Conservation (phyloP, 495 filamentous ascomycete genomes). For the Cudoniella acicularis region DNA sequence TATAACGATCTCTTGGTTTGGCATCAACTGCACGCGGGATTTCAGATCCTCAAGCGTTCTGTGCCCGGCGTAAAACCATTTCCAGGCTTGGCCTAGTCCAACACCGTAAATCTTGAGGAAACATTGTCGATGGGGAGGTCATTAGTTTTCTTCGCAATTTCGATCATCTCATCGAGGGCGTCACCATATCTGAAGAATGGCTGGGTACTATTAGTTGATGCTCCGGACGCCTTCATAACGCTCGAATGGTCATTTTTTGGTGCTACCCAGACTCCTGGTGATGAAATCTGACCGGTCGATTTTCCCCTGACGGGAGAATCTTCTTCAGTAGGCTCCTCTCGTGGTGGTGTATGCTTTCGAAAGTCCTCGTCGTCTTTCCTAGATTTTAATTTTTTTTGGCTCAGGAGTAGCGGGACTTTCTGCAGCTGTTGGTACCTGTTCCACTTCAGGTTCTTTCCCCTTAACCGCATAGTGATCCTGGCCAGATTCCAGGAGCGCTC, state of each 20-base stretch:
- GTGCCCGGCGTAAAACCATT: slow-evolving; percentile 77
- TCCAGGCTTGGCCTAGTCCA: slow-evolving; percentile 63
- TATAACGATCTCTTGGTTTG: slow-evolving; percentile 74
- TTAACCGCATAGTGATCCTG: slow-evolving; percentile 50
- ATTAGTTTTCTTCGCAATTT: slow-evolving; percentile 38
- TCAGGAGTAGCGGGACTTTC: background rate
- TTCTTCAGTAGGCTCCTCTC: slow-evolving; percentile 4
- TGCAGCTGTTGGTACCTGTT: background rate
- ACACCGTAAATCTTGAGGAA: slow-evolving; percentile 83
- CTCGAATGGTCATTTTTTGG: too few relatives aligned
- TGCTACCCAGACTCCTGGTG: slow-evolving; percentile 1
- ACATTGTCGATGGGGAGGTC: slow-evolving; percentile 34
- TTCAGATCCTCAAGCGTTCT: slow-evolving; percentile 70
- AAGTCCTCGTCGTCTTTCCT: slow-evolving; percentile 17
- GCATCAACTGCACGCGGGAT: slow-evolving; percentile 59
- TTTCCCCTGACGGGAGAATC: background rate
- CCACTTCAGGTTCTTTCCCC: background rate
- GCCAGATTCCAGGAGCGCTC: slow-evolving; percentile 51
- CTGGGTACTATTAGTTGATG: background rate
- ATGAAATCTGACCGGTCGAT: background rate
- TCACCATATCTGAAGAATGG: slow-evolving; percentile 31
- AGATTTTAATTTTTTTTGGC: slow-evolving; percentile 3
- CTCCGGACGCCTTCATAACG: too few relatives aligned
- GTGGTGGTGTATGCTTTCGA: slow-evolving; percentile 15
- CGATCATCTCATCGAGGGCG: slow-evolving; percentile 55